Evolutionary conservation across 106 monocot genomes (phyloP), one percentile per base, ranked within the genome.

Genomic region (Hemerocallis citrina): DNA sequence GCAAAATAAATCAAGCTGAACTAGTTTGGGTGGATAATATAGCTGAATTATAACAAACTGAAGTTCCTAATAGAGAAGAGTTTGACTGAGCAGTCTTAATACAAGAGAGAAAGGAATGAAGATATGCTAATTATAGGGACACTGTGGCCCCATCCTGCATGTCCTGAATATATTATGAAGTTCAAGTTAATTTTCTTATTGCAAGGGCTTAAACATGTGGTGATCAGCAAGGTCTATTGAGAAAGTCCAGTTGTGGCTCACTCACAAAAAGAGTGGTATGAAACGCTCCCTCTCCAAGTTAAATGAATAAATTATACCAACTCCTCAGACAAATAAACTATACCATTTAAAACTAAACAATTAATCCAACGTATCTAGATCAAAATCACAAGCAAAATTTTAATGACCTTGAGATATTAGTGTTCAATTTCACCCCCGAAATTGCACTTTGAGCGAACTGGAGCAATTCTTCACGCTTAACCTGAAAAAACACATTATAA

Each of bases 371-470:
- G 5, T 54, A 54, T 31, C 7, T 16, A 25, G 31, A 32, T 15
- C 6, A 32, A 54, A 54, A 54, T 54, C 7, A 54, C 54, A 54
- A 32, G 28, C 23, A 52, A 30, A n/a, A 6, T 19, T 17, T 52
- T 0, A 15, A 34, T 61, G 34, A 93, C 93, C 93, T 89, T 73
- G 77, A 48, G 38, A 76, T 16, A 68, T 93, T 80, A 67, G 95
- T 71, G 74, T 90, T 90, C 65, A 87, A 3, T 70, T 96, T 96
- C 43, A 96, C 68, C 29, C 90, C 95, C 61, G 89, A 70, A 68
- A 90, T 77, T 31, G 95, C 95, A 68, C 65, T 60, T 77, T 96
- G 89, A 69, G 89, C 90, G 79, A 90, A 96, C 71, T 96, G 86
- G 55, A 96, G 86, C 34, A 96, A 67, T 66, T 96, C 95, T 70